These are phyloP conservation scores for Acer campestre DNA, from an alignment of 345 rosid species.

Conservation along the genomic window DNA sequence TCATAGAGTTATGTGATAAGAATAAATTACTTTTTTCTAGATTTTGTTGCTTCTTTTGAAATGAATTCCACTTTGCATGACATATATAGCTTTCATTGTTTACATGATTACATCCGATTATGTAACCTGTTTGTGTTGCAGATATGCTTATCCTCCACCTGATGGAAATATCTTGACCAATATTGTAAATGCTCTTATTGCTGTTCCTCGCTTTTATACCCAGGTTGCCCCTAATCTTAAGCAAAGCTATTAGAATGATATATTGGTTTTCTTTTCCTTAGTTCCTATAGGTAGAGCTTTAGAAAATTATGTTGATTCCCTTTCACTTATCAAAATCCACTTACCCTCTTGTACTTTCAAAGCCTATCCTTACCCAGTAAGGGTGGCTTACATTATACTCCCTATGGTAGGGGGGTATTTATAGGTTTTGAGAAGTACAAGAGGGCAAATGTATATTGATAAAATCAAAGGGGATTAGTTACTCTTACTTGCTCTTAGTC, in stretches of 20 bases:
- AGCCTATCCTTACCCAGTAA: neutral
- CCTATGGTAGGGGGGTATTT: neutral
- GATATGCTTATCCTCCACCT: constrained; percentile 96
- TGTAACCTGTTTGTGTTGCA: constrained; percentile 33
- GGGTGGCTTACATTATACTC: neutral
- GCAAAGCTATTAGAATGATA: constrained; percentile 11
- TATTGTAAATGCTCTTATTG: constrained; percentile 93
- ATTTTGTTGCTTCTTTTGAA: neutral
- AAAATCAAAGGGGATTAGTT: neutral
- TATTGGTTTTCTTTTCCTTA: neutral
- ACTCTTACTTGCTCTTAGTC: neutral
- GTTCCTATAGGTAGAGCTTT: neutral
- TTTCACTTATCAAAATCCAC: neutral
- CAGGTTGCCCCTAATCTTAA: constrained; percentile 55
- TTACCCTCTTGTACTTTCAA: neutral
- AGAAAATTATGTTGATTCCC: neutral
- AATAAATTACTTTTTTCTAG: neutral
- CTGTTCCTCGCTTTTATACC: constrained; percentile 92
- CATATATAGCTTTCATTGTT: constrained; percentile 6
- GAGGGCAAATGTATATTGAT: neutral
- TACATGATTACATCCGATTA: constrained; percentile 6
- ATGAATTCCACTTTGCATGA: neutral
- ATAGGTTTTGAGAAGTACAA: neutral
- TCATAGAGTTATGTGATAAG: neutral
- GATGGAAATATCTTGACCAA: constrained; percentile 97